These are phyloP conservation scores for Yamadazyma olivae DNA, from an alignment of 805 yeast species.

Conservation along the genomic window DNA sequence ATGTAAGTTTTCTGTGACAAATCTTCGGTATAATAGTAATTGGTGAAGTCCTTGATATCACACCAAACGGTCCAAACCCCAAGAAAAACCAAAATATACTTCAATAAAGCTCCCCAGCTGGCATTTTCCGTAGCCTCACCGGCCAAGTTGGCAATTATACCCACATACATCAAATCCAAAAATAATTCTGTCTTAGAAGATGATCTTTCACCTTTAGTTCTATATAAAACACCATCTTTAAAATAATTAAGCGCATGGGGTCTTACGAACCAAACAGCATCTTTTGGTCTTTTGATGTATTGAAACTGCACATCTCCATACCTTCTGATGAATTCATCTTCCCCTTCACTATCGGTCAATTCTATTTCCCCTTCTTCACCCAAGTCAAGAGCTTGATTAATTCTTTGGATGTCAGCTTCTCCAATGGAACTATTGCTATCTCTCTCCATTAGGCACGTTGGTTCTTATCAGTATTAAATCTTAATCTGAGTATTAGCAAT, in stretches of 20 bases:
- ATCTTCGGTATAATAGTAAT: conserved; percentile 62
- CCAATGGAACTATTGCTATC: not conserved
- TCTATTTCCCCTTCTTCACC: conserved; percentile 8
- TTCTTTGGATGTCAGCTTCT: not conserved
- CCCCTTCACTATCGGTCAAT: conserved; percentile 29
- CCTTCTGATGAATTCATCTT: conserved; percentile 42
- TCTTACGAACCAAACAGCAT: conserved; percentile 38
- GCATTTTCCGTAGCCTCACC: conserved; percentile 50
- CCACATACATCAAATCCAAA: conserved; percentile 62
- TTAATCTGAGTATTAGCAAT: too few species aligned
- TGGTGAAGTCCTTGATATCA: conserved; percentile 62
- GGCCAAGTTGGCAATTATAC: conserved; percentile 59
- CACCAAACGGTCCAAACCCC: conserved; percentile 67
- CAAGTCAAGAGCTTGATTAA: not conserved
- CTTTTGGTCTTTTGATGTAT: conserved; percentile 43
- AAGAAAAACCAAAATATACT: conserved; percentile 48
- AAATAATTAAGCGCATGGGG: conserved; percentile 64
- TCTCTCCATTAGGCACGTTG: too few species aligned
- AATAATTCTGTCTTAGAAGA: conserved; percentile 55
- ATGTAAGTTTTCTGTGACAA: conserved; percentile 50
- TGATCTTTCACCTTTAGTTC: conserved; percentile 55
- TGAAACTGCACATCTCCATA: conserved; percentile 49
- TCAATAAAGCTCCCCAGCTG: conserved; percentile 43
- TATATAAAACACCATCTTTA: conserved; percentile 50
- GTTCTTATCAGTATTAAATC: too few species aligned